Evolutionary conservation across 2,329 filamentous ascomycete genomes (phyloP).

Genomic region (Sporothrix brasiliensis): DNA sequence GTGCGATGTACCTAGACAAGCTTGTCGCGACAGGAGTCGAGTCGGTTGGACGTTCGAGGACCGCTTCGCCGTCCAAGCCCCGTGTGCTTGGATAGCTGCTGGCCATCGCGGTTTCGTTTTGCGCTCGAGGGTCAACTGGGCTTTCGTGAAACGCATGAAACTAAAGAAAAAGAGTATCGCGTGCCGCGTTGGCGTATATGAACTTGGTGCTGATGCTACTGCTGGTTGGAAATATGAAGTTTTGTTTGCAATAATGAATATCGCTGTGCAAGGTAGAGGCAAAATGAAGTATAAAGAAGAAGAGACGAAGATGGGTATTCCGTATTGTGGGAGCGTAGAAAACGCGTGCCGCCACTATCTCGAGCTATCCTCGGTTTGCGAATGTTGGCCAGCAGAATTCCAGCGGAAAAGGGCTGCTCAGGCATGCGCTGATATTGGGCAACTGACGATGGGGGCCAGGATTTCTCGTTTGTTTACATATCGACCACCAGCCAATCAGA

Average conservation of each 20-base stretch:
- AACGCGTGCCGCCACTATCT: conserved; percentile 7
- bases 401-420: not conserved
- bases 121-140: conserved; percentile 8
- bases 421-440: not conserved
- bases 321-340: not conserved
- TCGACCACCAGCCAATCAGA: conserved; percentile 29
- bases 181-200: not conserved
- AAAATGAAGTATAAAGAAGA: no score
- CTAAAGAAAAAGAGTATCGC: conserved; percentile 11
- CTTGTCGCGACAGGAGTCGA: not conserved
- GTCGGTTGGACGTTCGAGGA: not conserved
- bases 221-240: conserved; percentile 1
- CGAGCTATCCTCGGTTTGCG: not conserved
- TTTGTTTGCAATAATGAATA: not conserved
- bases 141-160: not conserved
- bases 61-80: conserved; percentile 10
- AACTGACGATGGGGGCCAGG: not conserved
- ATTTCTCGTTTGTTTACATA: conserved; percentile 35
- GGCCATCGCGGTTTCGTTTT: conserved; percentile 3
- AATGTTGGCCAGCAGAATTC: not conserved
- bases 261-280: not conserved
- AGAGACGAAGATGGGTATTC: not conserved
- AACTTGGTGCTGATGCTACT: not conserved
- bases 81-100: conserved; percentile 15
- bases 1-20: not conserved